Base-by-base conservation (phyloP, 2,329 filamentous ascomycete species). In the Aureobasidium sp. region DNA sequence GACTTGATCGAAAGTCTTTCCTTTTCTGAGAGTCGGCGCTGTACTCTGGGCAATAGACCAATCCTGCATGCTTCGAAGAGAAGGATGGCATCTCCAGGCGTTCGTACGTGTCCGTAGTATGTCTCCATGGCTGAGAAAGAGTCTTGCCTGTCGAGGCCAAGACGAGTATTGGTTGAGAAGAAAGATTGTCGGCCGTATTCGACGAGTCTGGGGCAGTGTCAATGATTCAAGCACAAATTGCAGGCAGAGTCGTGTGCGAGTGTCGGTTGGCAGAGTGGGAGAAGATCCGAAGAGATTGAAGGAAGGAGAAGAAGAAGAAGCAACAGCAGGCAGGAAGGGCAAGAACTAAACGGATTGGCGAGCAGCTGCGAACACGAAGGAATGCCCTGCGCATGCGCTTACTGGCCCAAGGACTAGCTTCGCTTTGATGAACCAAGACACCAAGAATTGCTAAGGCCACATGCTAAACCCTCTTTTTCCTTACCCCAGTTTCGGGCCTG, bases 21-120 rank as follows among this genome's bases (percentile, higher is more conserved):
- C 78, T 97, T 97, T 76, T 99, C 94, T 3, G 94, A 97, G 63
- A 97, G 78, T 69, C 94, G 84, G 68, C 94, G 84, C 78, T 97
- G 94, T 7, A 99, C 94, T 67, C 94, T 86, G 36, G 94, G 94
- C 52, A 97, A 79, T 53, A 96, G 80, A 60, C 94, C 94, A 48
- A 96, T 81, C 66, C 93, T 84, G 75, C 93, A 99, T 64, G 94
- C 94, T 77, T 97, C 94, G 72, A 99, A 97, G n/a, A 99, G 82
- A 72, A 97, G 92, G 78, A 99, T 97, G 68, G 94, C 94, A 77
- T 99, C 94, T 70, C 86, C 88, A 42, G 94, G 93, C n/a, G 92
- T 95, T 77, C 92, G 90, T 71, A 99, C 92, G 74, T 90, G 89
- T 65, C 94, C 94, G 78, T 93, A 84, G 73, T 97, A 99, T 50